Conservation (phyloP, 495 filamentous ascomycete genomes). For the Annulohypoxylon moriforme region DNA sequence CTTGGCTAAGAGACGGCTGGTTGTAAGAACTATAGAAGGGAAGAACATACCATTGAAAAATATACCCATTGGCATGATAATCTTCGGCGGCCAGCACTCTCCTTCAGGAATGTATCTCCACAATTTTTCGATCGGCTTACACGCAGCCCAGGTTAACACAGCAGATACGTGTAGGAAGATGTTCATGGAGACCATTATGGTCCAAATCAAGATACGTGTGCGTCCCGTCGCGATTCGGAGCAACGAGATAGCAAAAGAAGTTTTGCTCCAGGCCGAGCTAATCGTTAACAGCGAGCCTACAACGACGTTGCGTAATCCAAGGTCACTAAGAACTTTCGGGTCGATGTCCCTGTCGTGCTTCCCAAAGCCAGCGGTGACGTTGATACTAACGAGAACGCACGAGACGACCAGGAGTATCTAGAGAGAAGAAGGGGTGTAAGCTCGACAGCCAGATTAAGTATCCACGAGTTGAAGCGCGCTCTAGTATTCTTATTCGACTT, state of each 20-base stretch:
- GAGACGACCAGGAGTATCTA: slow-evolving; percentile 42
- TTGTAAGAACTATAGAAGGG: background rate
- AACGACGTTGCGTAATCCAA: slow-evolving; percentile 45
- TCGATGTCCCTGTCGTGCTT: slow-evolving; percentile 45
- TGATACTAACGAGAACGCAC: slow-evolving; percentile 37
- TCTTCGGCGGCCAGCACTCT: slow-evolving; percentile 42
- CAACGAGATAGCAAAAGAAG: slow-evolving; percentile 52
- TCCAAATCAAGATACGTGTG: slow-evolving; percentile 41
- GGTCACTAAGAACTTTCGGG: slow-evolving; percentile 20
- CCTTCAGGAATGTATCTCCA: slow-evolving; percentile 30
- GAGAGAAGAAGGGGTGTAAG: background rate
- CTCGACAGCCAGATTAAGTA: background rate
- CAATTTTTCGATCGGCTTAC: slow-evolving; percentile 39
- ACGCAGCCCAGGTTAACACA: slow-evolving; percentile 44
- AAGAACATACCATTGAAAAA: slow-evolving; percentile 39
- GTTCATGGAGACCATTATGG: slow-evolving; percentile 45
- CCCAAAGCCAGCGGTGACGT: slow-evolving; percentile 43
- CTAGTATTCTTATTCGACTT: slow-evolving; percentile 4
- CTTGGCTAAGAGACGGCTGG: background rate
- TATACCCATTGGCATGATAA: slow-evolving; percentile 15
- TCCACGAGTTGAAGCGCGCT: background rate
- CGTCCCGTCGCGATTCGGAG: slow-evolving; percentile 43
- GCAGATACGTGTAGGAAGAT: slow-evolving; percentile 32
- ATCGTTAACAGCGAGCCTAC: slow-evolving; percentile 47
- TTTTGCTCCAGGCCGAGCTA: slow-evolving; percentile 53